Conservation (phyloP, 345 rosid genomes). For the Pugionium cornutum region DNA sequence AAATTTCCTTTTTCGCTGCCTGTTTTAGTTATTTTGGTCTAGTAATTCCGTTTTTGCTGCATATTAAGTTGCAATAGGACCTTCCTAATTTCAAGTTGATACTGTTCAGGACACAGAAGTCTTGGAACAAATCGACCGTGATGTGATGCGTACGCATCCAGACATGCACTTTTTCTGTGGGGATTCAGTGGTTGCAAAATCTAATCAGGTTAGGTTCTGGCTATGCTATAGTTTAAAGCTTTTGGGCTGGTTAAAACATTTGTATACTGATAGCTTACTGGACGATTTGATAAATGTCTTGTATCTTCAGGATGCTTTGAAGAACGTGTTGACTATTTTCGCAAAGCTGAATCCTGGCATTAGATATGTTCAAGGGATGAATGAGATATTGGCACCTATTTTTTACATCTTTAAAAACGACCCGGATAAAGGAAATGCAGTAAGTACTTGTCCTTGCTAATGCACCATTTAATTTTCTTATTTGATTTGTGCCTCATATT, state of each 20-base stretch:
- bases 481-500: constrained; percentile 33
- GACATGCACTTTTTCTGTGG: constrained; percentile 94
- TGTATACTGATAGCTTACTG: neutral
- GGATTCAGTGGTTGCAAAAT: constrained; percentile 68
- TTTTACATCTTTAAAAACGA: constrained; percentile 83
- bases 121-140: constrained; percentile 93
- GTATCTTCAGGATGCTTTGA: constrained; percentile 76
- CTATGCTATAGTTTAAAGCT: constrained; percentile 12
- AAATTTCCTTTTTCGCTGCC: constrained; percentile 1
- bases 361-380: constrained; percentile 99
- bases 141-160: constrained; percentile 96
- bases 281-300: constrained; percentile 9
- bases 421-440: constrained; percentile 75
- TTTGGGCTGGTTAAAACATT: constrained; percentile 13
- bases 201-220: constrained; percentile 66
- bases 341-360: constrained; percentile 98
- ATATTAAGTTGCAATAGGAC: constrained; percentile 18
- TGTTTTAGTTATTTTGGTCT: constrained; percentile 11
- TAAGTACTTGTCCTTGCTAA: constrained; percentile 39
- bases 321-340: constrained; percentile 65
- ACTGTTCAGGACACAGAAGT: constrained; percentile 76
- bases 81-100: constrained; percentile 18
- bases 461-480: constrained; percentile 18
- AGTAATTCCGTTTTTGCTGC: neutral
- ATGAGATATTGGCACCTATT: constrained; percentile 89